Evolutionary conservation across 164 flowering plant species (phyloP), one percentile per base, ranked within the genome.

Genomic region (Tetrastigma voinierianum): DNA sequence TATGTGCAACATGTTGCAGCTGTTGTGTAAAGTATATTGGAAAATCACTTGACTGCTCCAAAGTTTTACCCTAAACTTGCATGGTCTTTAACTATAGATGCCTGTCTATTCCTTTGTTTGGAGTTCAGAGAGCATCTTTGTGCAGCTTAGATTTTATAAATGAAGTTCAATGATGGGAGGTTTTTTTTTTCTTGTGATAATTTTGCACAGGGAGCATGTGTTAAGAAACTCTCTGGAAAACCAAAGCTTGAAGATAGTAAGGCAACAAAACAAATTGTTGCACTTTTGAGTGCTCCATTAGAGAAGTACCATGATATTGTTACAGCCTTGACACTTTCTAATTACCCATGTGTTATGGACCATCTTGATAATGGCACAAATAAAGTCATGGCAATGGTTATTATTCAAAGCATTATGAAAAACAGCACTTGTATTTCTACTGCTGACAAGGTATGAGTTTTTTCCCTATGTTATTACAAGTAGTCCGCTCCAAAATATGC

Each of bases 181-280:
- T 23, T 43, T 46, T 12, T 64, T 55, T n/a, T 20, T 44, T 4
- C n/a, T 6, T 21, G 69, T n/a, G 40, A 32, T 32, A 32, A 32
- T 60, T 49, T 67, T 46, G 40, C 57, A 48, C 78, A 96, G 99
- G 98, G 98, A 62, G 84, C 96, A 69, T 96, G 98, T 77, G 95
- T 90, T 40, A 85, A 78, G 79, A 88, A 85, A 69, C 90, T 96
- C 65, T 81, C 97, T 56, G 86, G 88, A 43, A 90, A 82, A 69
- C 85, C 87, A 59, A 93, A 85, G 70, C 80, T 90, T 79, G 90
- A 89, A 74, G 97, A 91, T 63, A 86, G 74, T 72, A 87, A 65
- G 76, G 96, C 97, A 25, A 93, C 99, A 61, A 96, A 93, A 71
- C 99, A 96, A 74, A 80, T 93, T 69, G 97, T 96, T 79, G 88